Evolutionary conservation across 75 land plant genomes (phyloP), one percentile per base, ranked within the genome.

Genomic region (Larix kaempferi): DNA sequence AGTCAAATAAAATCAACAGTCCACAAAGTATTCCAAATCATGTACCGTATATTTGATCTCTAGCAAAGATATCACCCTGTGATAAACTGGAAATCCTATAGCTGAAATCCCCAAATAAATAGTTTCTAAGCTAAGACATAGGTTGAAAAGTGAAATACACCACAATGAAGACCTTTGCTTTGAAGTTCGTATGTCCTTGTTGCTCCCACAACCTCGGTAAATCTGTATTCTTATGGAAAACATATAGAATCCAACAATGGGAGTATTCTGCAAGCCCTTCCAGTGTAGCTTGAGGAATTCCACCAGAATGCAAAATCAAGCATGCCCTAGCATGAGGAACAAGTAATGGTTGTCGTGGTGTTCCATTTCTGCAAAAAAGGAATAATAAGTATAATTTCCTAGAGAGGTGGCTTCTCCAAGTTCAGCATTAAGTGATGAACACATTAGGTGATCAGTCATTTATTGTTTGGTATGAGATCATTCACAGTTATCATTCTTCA

Each of bases 181-280:
- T 98, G 74, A 98, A 86, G 67, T 91, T 92, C 76, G 90, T 85
- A 76, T 86, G 80, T 29, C 88, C 83, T 75, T 95, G 88, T 58
- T 88, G 71, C 73, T 84, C 90, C 99, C 99, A 98, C 61, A 98
- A 75, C 83, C 90, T 91, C 15, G 90, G 89, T 58, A 98, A 83
- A 80, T 98, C 93, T 12, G 99, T 98, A 73, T 98, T 98, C 59
- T 91, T 82, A 79, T 98, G 99, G 75, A 98, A 98, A 63, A 98
- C 89, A 81, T 91, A 98, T n/a, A 98, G 74, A 69, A 98, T 78
- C 99, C 99, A 98, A 80, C 99, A 98, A 78, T 98, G 98, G 41
- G 99, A 98, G 78, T 93, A 98, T 71, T 85, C 88, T 61, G 60
- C 84, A 71, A 98, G 92, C 26, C 99, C 99, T 74, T 98, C 98